Evolutionary conservation across 352 stramenopile genomes (phyloP).

Genomic region (Blastocystis sp.): DNA sequence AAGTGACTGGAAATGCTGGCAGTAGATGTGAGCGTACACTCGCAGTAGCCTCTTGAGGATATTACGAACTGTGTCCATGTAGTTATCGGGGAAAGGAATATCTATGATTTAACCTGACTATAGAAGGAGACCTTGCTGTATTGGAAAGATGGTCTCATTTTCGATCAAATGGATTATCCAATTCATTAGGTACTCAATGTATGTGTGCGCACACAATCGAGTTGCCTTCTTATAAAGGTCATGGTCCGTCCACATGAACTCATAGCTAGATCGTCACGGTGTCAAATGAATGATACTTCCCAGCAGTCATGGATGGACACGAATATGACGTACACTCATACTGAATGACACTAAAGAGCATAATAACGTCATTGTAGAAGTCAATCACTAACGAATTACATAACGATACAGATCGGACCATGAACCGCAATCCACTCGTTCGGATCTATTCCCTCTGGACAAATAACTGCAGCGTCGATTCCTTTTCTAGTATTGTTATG

Average conservation of each 20-base stretch:
- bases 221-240: not conserved
- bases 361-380: conserved; percentile 52
- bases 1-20: not conserved
- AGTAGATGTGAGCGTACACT: conserved; percentile 38
- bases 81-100: conserved; percentile 15
- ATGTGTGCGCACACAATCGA: not conserved
- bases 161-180: conserved; percentile 18
- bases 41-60: conserved; percentile 14
- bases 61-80: not conserved
- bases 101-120: not conserved
- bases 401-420: not conserved
- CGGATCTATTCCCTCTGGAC: conserved; percentile 29
- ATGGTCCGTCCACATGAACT: conserved; percentile 39
- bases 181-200: conserved; percentile 52
- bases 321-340: conserved; percentile 21
- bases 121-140: not conserved
- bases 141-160: conserved; percentile 15
- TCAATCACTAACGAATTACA: conserved; percentile 16
- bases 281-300: not conserved
- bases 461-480: conserved; percentile 24
- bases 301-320: conserved; percentile 39
- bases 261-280: not conserved
- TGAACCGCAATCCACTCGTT: conserved; percentile 53
- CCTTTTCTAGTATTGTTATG: not conserved
- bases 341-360: conserved; percentile 25